A percentile compares a stretch with the other conserved stretches of the same genome.
Evolutionary conservation across 2,329 filamentous ascomycete genomes (phyloP).

Genomic region (Raffaelea deltoideospora): DNA sequence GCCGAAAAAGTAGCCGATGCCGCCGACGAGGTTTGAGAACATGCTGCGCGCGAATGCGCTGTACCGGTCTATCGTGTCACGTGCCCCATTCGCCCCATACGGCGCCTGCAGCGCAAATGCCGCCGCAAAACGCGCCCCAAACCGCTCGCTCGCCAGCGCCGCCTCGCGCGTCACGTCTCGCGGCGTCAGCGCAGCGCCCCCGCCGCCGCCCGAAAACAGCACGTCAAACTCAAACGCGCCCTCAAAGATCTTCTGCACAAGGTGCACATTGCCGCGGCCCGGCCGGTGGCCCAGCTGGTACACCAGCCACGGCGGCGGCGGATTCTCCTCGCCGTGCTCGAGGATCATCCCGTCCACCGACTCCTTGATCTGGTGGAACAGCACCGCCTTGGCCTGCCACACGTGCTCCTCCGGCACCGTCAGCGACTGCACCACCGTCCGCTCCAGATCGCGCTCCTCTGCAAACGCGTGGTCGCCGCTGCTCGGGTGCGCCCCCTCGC

Average conservation of each 20-base stretch:
- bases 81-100: constrained; percentile 55
- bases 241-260: constrained; percentile 83
- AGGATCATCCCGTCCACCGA: constrained; percentile 33
- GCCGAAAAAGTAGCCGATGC: constrained; percentile 90
- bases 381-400: constrained; percentile 64
- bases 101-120: constrained; percentile 62
- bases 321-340: constrained; percentile 38
- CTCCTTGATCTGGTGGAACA: constrained; percentile 38
- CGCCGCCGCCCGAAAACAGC: constrained; percentile 69
- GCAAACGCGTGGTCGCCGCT: constrained; percentile 53
- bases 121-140: constrained; percentile 58
- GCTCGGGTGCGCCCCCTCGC: constrained; percentile 44
- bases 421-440: constrained; percentile 62
- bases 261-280: constrained; percentile 62
- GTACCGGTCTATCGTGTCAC: too few relatives aligned
- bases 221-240: constrained; percentile 89
- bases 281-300: constrained; percentile 64
- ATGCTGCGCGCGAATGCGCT: constrained; percentile 71
- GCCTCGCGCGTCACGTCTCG: constrained; percentile 59
- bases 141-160: constrained; percentile 47
- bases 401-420: constrained; percentile 49
- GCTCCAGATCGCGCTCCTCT: constrained; percentile 54
- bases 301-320: constrained; percentile 70
- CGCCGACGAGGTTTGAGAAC: constrained; percentile 86
- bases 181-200: constrained; percentile 32